A percentile compares a stretch with the other conserved stretches of the same genome.
These are phyloP conservation scores for Juncus effusus DNA, from an alignment of 176 grass and related monocot genomes.

Conservation along the genomic window DNA sequence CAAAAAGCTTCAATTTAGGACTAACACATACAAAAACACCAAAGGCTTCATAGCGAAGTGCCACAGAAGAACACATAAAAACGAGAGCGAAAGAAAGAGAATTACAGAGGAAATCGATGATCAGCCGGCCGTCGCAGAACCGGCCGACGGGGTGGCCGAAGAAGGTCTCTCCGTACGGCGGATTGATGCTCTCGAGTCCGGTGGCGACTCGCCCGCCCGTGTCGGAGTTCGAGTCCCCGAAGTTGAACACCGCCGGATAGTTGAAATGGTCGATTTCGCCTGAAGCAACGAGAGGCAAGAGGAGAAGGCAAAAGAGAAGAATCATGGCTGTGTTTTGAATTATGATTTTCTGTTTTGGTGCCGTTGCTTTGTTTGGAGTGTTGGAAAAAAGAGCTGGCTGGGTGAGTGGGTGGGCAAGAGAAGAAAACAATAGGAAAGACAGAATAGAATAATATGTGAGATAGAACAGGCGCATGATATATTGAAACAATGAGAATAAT, in stretches of 20 bases:
- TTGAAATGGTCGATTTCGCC: constrained; percentile 38
- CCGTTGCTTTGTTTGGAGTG: neutral
- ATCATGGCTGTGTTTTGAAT: constrained; percentile 5
- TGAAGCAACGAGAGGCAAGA: neutral
- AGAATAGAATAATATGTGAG: no score
- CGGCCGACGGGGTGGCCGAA: constrained; percentile 67
- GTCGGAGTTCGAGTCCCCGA: constrained; percentile 98
- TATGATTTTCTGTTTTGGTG: no score
- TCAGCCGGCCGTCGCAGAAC: constrained; percentile 89
- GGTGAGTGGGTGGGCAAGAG: neutral
- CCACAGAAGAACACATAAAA: neutral
- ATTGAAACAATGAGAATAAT: no score
- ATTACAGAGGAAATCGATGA: constrained; percentile 92
- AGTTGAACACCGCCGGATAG: constrained; percentile 88
- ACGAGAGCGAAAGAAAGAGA: neutral
- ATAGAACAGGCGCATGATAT: no score
- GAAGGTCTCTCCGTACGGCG: constrained; percentile 82
- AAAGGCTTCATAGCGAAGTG: neutral
- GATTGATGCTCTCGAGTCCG: constrained; percentile 67
- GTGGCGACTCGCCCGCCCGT: constrained; percentile 73
- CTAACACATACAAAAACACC: neutral
- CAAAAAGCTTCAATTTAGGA: neutral
- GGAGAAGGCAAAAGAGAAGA: neutral
- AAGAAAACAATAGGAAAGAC: no score
- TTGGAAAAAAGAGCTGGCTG: neutral